Evolutionary conservation across 208 protist species (phyloP), one percentile per base, ranked within the genome.

Genomic region (Trypanosoma platydactyli): DNA sequence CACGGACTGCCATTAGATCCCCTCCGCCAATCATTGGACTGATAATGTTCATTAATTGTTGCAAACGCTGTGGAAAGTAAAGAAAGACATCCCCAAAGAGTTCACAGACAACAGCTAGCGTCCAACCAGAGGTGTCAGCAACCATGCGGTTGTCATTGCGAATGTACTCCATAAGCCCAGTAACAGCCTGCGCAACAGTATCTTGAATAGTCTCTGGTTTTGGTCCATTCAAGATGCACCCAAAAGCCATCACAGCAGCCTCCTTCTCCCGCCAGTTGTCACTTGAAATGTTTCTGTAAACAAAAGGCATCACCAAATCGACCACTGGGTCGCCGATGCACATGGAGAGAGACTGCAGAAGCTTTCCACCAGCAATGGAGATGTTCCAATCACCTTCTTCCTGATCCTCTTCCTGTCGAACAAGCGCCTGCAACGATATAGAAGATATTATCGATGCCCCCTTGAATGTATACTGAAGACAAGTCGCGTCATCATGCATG

Each of bases 141-240:
- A 99, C 91, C 59, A 96, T 67, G 3, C 61, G 69, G 52, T 94
- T 69, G 20, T 63, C 55, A 65, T 98, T 83, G n/a, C 73, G 80
- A 30, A 98, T 68, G 66, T 98, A 94, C 40, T 88, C 67, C 18
- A 98, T 62, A 45, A 99, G 71, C 5, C 92, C 79, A 1, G 91
- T 84, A 16, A 98, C 67, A 29, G 94, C 85, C 65, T 95, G 84
- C 15, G 83, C 75, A 9, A 99, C 86, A 12, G 95, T 86, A 48
- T 94, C 90, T 29, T 81, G 77, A 59, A 99, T 88, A 13, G 67
- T 78, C 52, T 74, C 71, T 13, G 66, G 5, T n/a, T 83, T 68
- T n/a, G 96, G 91, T 53, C 96, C 96, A 58, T 97, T 94, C 22
- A 99, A 84, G 45, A 99, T 97, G 45, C 95, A 98, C 49, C 97